phyloP scores from a whole-genome alignment of 176 grass and related monocot species.

The Areca catechu region DNA sequence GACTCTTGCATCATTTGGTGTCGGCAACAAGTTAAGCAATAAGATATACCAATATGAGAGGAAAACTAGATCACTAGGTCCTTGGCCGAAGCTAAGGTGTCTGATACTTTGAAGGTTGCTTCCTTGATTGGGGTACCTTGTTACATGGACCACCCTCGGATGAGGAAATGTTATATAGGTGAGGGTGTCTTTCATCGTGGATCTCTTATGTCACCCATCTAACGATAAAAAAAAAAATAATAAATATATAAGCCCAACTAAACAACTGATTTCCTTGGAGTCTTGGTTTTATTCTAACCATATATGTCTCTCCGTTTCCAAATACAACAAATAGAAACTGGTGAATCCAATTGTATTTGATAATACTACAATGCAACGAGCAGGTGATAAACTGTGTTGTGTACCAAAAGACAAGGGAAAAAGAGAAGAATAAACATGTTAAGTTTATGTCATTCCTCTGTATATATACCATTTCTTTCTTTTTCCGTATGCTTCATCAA shows the following conservation, averaged over 20 bases:
- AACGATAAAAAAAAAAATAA: conserved; percentile 17
- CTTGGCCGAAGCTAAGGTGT: neutral
- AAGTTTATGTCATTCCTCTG: too few relatives aligned
- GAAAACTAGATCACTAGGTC: neutral
- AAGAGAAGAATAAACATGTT: too few relatives aligned
- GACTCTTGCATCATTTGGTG: conserved; percentile 53
- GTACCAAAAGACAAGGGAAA: too few relatives aligned
- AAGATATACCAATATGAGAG: conserved; percentile 4
- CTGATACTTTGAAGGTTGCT: neutral
- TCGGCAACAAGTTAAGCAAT: conserved; percentile 46
- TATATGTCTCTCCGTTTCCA: neutral
- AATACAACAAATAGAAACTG: conserved; percentile 13
- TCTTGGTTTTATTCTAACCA: conserved; percentile 44
- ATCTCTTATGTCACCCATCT: conserved; percentile 38
- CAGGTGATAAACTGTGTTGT: too few relatives aligned
- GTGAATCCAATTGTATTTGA: conserved; percentile 3
- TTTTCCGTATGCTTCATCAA: too few relatives aligned
- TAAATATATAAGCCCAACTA: conserved; percentile 28
- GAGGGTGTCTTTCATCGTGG: neutral
- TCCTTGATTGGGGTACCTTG: neutral
- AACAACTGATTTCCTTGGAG: conserved; percentile 39
- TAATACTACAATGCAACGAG: too few relatives aligned
- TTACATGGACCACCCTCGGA: conserved; percentile 17
- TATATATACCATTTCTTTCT: too few relatives aligned
- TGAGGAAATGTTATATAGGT: too few relatives aligned